Percentiles rank a stretch among this genome's conserved stretches.
Conservation (phyloP, 31 red algal genomes). For the Odonthalia washingtoniensis region DNA sequence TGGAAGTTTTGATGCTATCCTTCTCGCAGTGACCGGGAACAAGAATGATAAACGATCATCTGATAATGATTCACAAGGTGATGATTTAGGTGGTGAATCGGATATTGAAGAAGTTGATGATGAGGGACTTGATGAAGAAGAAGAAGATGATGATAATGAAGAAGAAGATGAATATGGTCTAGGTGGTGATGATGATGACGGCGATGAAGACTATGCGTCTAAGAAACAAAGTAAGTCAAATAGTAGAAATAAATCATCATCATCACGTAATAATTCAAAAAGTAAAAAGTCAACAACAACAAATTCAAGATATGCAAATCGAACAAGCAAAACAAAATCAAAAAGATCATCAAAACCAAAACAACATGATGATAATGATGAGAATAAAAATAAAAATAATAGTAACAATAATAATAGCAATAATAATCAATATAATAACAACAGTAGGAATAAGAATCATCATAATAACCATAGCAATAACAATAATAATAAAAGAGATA, state of each 20-base stretch:
- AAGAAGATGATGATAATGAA: conserved; percentile 50
- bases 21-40: conserved; percentile 55
- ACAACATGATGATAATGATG: neutral
- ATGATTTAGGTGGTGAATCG: conserved; percentile 49
- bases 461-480: conserved; percentile 16
- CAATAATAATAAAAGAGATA: neutral
- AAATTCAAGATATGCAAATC: neutral
- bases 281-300: conserved; percentile 4
- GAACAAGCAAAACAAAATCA: too few species aligned
- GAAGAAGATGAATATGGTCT: conserved; percentile 48
- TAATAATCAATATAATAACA: neutral
- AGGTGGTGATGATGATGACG: conserved; percentile 44
- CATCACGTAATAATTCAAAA: conserved; percentile 12
- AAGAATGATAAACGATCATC: conserved; percentile 28
- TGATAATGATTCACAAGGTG: conserved; percentile 29
- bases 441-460: neutral
- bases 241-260: conserved; percentile 22
- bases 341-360: neutral
- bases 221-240: conserved; percentile 20
- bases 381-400: too few species aligned
- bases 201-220: conserved; percentile 49
- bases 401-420: too few species aligned
- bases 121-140: conserved; percentile 41
- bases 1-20: conserved; percentile 60
- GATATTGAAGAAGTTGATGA: conserved; percentile 55